Evolutionary conservation across 768 basidiomycete species (phyloP), one percentile per base, ranked within the genome.

Genomic region (Botryobasidium botryosum): DNA sequence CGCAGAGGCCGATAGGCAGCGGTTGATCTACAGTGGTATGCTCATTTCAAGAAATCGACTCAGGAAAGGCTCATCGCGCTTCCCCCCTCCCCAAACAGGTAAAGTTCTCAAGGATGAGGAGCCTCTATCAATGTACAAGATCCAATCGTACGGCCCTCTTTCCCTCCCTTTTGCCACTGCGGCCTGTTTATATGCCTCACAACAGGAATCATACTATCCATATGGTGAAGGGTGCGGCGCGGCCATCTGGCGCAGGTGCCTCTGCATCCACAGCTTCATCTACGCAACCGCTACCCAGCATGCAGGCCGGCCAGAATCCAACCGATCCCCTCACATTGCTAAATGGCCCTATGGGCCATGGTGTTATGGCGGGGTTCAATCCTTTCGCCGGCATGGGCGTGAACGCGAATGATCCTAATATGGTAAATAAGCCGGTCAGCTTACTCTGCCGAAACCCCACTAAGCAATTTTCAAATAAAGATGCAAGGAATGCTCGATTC

Each of bases 321-420:
- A 72, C 77, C 50, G 85, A 90, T 60, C 87, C 85, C 0, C 74
- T 88, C 47, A 87, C 84, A 0, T 79, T 74, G 46, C 68, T 87
- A 41, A 91, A 90, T 57, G 68, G 77, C 13, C 75, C 78, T 55
- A 62, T 74, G 60, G 83, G 78, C 0, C 84, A 77, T 52, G 86
- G 85, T 1, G 66, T 72, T 15, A 74, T 85, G 73, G 80, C 80
- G 0, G 81, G 83, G 4, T 67, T 91, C 57, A 96, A 97, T 55
- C 92, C 94, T 0, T 97, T 99, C 56, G 70, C 79, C 0, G 80
- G 79, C 3, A 76, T 92, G 74, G 92, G 91, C 1, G 40, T 92
- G 35, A 99, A 99, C 56, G 68, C 72, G 3, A 85, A 84, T 53
- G 92, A 96, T 58, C 91, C 91, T 0, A 94, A 96, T 59, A 84